Percentiles rank a stretch among this genome's conserved stretches.
Evolutionary conservation across 257 asterid genomes (phyloP).

Genomic region (Buddleja alternifolia): DNA sequence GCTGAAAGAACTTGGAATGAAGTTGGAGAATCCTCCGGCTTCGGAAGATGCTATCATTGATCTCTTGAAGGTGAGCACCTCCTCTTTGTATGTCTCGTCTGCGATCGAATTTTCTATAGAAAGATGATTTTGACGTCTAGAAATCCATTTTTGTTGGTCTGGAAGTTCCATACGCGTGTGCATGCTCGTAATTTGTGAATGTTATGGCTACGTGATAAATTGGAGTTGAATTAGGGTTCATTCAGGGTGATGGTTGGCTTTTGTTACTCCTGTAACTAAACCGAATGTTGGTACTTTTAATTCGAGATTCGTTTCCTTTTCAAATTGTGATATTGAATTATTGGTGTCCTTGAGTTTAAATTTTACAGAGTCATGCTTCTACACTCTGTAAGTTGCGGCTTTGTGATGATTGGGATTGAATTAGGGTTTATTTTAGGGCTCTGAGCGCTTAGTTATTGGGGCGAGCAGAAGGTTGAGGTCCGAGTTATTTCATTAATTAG

Average conservation of each 20-base stretch:
- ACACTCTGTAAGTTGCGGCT: no score
- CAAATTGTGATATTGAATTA: constrained; percentile 16
- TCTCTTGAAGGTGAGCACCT: constrained; percentile 64
- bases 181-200: constrained; percentile 37
- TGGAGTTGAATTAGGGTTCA: constrained; percentile 49
- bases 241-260: constrained; percentile 12
- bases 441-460: no score
- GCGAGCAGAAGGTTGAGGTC: no score
- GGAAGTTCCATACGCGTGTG: constrained; percentile 33
- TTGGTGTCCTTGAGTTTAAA: constrained; percentile 18
- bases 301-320: not conserved
- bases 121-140: constrained; percentile 22
- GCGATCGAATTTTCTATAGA: constrained; percentile 12
- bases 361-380: no score
- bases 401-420: no score
- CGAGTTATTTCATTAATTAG: no score
- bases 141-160: constrained; percentile 6
- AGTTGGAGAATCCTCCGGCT: constrained; percentile 68
- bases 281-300: not conserved
- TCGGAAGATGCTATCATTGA: constrained; percentile 78
- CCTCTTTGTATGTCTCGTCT: not conserved
- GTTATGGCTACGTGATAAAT: constrained; percentile 21
- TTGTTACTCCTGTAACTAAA: constrained; percentile 11
- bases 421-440: no score
- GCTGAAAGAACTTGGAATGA: constrained; percentile 75